These are phyloP conservation scores for Acanthamoeba castellanii DNA, from an alignment of 208 protist genomes.

Conservation along the genomic window DNA sequence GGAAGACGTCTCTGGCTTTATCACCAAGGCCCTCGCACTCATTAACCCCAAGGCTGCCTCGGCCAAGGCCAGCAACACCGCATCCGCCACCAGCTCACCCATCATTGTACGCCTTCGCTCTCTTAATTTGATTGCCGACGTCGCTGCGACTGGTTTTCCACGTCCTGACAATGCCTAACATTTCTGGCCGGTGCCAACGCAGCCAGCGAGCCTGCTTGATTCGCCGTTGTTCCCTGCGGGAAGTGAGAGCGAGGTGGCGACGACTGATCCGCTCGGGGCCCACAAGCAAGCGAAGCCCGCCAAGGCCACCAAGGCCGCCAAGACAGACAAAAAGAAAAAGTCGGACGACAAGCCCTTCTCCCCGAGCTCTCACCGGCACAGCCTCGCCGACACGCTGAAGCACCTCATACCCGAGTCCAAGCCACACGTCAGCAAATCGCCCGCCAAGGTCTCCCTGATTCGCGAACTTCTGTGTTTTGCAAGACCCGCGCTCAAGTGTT, in stretches of 20 bases:
- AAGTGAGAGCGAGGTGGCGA: neutral
- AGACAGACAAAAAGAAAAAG: neutral
- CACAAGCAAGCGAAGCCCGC: neutral
- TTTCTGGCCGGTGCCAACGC: no score
- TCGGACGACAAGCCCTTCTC: neutral
- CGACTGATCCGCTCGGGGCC: neutral
- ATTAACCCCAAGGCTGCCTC: neutral
- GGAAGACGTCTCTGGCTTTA: conserved; percentile 83
- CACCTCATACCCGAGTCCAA: conserved; percentile 11
- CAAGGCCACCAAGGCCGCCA: neutral
- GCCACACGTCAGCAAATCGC: neutral
- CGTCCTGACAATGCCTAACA: no score
- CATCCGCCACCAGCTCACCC: conserved; percentile 25
- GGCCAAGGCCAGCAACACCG: neutral
- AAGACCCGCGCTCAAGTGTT: no score
- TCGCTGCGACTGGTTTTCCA: neutral
- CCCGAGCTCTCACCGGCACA: neutral
- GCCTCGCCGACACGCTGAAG: neutral
- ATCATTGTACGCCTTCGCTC: neutral
- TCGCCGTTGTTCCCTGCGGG: neutral
- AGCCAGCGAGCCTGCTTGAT: neutral
- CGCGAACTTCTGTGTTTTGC: neutral
- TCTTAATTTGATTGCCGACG: neutral
- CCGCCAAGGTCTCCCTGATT: neutral
- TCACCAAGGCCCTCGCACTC: conserved; percentile 78